Percentiles rank a stretch among this genome's conserved stretches.
These are phyloP conservation scores for Ruellia speciosa DNA, from an alignment of 305 asterid genomes.

Conservation along the genomic window DNA sequence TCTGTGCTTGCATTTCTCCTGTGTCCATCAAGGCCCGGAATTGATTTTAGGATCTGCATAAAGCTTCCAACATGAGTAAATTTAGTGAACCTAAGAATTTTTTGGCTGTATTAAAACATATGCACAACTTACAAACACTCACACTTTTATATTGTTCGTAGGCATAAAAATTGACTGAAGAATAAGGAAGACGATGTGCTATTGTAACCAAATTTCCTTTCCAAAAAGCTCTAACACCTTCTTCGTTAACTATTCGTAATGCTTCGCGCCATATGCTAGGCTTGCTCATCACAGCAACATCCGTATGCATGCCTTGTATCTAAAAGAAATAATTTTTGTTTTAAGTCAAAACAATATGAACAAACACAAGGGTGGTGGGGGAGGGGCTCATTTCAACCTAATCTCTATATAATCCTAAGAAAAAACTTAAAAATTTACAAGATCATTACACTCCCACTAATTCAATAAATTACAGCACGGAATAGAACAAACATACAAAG, in stretches of 20 bases:
- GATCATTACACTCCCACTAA: no score
- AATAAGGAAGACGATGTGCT: constrained; percentile 73
- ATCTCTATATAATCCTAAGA: no score
- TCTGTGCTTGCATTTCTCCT: constrained; percentile 33
- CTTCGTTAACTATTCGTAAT: constrained; percentile 53
- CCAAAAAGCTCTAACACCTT: constrained; percentile 80
- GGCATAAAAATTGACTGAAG: constrained; percentile 59
- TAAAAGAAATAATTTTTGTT: constrained; percentile 12
- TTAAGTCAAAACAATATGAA: no score
- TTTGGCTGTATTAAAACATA: neutral
- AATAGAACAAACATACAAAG: no score
- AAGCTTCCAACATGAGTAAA: constrained; percentile 6
- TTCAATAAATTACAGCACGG: no score
- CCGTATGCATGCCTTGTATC: constrained; percentile 84
- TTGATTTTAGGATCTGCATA: constrained; percentile 40
- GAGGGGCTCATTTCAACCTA: no score
- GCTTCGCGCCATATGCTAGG: constrained; percentile 61
- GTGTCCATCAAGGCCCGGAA: constrained; percentile 41
- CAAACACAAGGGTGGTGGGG: no score
- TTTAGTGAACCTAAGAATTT: neutral
- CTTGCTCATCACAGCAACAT: constrained; percentile 53
- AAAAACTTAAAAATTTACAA: no score
- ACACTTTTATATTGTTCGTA: constrained; percentile 63
- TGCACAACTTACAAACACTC: constrained; percentile 22
- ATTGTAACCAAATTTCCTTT: constrained; percentile 75